Evolutionary conservation across 768 basidiomycete species (phyloP).

Genomic region (Punctularia strigosozonata): DNA sequence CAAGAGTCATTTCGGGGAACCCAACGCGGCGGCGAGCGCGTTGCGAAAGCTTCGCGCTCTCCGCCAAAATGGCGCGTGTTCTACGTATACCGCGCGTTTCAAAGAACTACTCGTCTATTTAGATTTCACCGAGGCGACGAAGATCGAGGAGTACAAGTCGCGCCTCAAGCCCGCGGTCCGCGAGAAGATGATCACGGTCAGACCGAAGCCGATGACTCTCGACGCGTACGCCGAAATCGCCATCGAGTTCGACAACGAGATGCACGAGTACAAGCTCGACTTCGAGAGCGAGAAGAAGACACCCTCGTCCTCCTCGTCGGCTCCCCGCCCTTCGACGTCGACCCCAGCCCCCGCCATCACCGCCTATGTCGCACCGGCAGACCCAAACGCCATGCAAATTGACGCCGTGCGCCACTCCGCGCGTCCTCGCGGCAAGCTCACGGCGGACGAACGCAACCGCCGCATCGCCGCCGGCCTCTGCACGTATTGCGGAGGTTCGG

Average conservation of each 20-base stretch:
- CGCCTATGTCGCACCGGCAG: not conserved
- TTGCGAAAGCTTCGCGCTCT: too few species aligned
- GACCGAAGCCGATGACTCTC: constrained; percentile 5
- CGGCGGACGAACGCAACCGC: constrained; percentile 15
- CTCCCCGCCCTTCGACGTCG: not conserved
- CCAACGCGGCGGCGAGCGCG: too few species aligned
- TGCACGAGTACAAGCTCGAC: constrained; percentile 1
- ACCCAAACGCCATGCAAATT: constrained; percentile 10
- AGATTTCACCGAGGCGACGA: too few species aligned
- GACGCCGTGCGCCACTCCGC: constrained; percentile 7
- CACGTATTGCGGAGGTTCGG: constrained; percentile 22
- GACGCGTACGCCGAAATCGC: constrained; percentile 2
- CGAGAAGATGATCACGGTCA: too few species aligned
- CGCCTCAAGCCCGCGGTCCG: not conserved
- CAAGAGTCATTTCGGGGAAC: too few species aligned
- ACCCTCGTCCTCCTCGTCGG: not conserved
- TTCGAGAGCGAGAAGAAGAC: not conserved
- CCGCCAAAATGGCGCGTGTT: too few species aligned
- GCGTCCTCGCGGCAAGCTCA: constrained; percentile 16
- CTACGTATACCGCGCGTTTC: too few species aligned
- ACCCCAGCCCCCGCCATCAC: not conserved
- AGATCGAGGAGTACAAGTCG: constrained; percentile 4
- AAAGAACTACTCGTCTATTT: too few species aligned
- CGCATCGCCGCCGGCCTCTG: constrained; percentile 18
- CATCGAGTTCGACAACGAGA: constrained; percentile 5